Conservation (phyloP, 148 eudicot species). For the Rhododendron williamsianum region DNA sequence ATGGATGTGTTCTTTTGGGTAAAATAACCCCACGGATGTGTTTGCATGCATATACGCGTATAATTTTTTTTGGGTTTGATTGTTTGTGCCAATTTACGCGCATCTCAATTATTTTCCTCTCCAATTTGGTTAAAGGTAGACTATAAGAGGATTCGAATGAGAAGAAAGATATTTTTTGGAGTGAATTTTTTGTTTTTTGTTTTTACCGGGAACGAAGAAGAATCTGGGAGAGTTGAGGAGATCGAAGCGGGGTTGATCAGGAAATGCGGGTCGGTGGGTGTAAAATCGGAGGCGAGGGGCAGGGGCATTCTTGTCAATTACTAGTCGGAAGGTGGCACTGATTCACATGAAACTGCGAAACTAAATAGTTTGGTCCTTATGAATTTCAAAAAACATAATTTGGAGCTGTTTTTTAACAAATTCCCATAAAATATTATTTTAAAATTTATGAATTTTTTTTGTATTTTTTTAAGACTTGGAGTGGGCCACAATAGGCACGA, state of each 20-base stretch:
- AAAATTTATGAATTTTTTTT: too few relatives aligned
- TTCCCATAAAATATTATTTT: too few relatives aligned
- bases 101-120: too few relatives aligned
- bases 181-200: background rate
- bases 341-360: background rate
- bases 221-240: background rate
- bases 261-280: background rate
- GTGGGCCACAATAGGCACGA: accelerated
- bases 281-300: background rate
- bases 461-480: too few relatives aligned
- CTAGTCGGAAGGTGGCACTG: background rate
- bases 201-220: background rate
- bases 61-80: too few relatives aligned
- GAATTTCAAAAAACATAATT: too few relatives aligned
- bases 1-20: background rate
- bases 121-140: too few relatives aligned
- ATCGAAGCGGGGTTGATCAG: background rate
- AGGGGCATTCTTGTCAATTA: background rate
- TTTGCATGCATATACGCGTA: background rate
- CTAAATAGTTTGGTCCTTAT: too few relatives aligned
- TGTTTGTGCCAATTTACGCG: too few relatives aligned
- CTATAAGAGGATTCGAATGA: background rate
- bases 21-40: background rate
- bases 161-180: background rate
- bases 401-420: too few relatives aligned